Base-by-base conservation (phyloP, 2,329 filamentous ascomycete genomes). In the Proliferodiscus dingleyae region DNA sequence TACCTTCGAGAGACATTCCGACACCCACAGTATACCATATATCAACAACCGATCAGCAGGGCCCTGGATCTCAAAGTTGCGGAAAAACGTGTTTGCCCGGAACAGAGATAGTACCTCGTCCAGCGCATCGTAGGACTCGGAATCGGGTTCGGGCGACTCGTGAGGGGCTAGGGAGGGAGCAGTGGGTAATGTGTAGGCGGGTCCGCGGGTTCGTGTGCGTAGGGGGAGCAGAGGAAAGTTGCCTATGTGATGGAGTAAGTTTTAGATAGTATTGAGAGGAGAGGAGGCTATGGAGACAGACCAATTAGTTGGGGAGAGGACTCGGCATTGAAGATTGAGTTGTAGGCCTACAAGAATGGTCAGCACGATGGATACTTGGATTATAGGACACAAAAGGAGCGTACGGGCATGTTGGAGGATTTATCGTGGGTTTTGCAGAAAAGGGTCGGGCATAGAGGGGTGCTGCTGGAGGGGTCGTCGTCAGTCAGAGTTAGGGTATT, bases 11-110 rank as follows among this genome's bases (percentile, higher is more conserved):
- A 98, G 72, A 61, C 89, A 90, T 68, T 97, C 90, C 69, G 85
- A 91, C 61, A 97, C 78, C 69, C 91, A 97, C 64, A 95, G 78
- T 66, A 96, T 98, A 52, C 91, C 91, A 71, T 98, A 98, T 63
- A 97, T 90, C 57, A 98, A 77, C 62, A 97, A 81, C 32, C 93
- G 80, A 70, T 98, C 93, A 47, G 93, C 91, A 21, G 89, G 87
- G 11, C 93, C 93, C 71, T 95, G 91, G 73, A 97, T 95, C 75
- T 97, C 93, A 62, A 98, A 98, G 77, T 97, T 98, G 62, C 93
- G 87, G 78, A 97, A 98, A 70, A 98, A 91, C 50, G 91, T 96
- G 74, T 98, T 97, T 61, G 93, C 91, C 55, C 93, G 88, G 78
- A 97, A 98, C 40, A 97, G 80, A 10, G 84, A 78, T 45, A 98